Evolutionary conservation across 345 rosid species (phyloP).

Genomic region (Eucalyptus lansdowneana): DNA sequence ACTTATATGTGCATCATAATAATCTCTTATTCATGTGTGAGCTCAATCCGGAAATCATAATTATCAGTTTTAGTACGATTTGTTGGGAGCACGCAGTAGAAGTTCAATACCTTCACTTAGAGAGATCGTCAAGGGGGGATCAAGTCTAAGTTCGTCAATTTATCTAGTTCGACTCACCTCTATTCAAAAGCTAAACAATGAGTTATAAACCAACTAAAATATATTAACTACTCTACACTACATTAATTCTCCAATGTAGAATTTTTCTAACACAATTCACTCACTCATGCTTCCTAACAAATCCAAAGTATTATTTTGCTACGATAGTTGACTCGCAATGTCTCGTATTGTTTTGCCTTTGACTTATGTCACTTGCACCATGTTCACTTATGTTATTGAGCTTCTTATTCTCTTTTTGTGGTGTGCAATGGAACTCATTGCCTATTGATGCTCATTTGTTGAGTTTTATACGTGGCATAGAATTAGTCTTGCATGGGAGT

Average conservation of each 20-base stretch:
- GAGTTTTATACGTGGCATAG: not conserved
- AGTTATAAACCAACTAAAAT: no score
- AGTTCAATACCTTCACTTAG: no score
- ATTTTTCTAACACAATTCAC: no score
- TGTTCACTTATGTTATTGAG: not conserved
- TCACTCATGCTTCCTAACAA: no score
- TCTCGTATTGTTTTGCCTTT: not conserved
- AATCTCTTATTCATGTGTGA: no score
- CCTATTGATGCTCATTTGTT: not conserved
- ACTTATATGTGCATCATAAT: no score
- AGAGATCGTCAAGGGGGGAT: no score
- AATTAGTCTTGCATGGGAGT: not conserved
- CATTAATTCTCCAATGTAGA: no score
- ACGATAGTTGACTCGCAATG: not conserved
- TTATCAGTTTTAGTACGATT: accelerated
- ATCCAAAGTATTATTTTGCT: slow-evolving; percentile 34
- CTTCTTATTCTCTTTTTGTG: not conserved
- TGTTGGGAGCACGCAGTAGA: accelerated
- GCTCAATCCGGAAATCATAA: accelerated
- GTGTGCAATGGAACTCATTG: not conserved
- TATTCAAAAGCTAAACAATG: no score
- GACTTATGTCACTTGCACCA: not conserved
- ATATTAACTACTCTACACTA: accelerated
- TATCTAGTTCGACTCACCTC: no score
- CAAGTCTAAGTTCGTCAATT: no score